Evolutionary conservation across 345 rosid genomes (phyloP), one percentile per base, ranked within the genome.

Genomic region (Boechera stricta): DNA sequence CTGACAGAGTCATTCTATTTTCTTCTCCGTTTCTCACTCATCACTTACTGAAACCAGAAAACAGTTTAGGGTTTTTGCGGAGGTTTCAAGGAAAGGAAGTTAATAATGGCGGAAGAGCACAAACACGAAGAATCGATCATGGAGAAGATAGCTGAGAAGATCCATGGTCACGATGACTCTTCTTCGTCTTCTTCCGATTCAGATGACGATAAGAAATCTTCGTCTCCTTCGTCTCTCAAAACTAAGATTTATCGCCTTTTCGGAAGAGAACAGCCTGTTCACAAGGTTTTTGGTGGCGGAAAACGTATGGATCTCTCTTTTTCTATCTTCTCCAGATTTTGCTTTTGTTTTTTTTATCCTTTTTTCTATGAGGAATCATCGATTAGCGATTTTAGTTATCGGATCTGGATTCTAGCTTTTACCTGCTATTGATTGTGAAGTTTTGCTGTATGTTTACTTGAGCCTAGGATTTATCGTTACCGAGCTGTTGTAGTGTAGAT

Each of bases 261-360:
- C 21, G 98, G 98, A 6, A 86, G 98, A 67, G 91, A 93, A 74
- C 31, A 80, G 48, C 83, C 83, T 66, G 71, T 80, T 66, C 83
- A 80, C 52, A 80, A 70, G 73, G 70, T 66, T 36, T 69, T 80
- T 28, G 83, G 83, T 35, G 83, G 83, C 42, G 80, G 83, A 66
- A 80, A 80, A 80, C 80, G 83, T 80, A 80, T n/a, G 77, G 80
- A 80, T 80, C 83, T 75, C 68, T 73, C 29, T 5, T 58, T 11
- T 45, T 36, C 31, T 48, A 1, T 47, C 8, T 10, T 31, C 29
- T 59, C 35, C 36, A 13, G 70, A 24, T 70, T 69, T 44, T 4
- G 2, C 4, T 38, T 62, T 58, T 39, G 33, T 13, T 28, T 7
- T 10, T 13, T 53, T n/a, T 21, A 1, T 21, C 24, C 24, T 16